Base-by-base conservation (phyloP, 345 rosid genomes). In the Iberis pinnata region DNA sequence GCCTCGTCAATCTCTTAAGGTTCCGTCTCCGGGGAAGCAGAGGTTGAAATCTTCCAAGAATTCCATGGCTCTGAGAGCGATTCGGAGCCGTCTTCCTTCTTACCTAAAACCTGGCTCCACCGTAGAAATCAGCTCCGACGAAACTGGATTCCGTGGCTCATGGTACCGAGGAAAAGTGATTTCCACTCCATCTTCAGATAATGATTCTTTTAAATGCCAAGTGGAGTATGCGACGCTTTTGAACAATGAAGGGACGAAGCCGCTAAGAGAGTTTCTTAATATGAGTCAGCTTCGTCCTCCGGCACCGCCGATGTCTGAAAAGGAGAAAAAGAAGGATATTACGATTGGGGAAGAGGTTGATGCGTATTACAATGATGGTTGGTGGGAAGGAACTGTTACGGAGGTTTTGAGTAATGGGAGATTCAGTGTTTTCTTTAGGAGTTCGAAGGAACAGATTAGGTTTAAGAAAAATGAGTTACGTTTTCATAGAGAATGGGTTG, bases 311-410 rank as follows among this genome's bases (percentile, higher is more conserved):
- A 25, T 53, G 61, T 70, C 86, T 4, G 94, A 90, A 13, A 53
- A 63, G 47, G 96, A 86, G 70, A 69, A 57, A 47, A 58, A 40
- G 20, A 59, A 75, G 65, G 60, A 44, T 2, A 76, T 82, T 37
- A 57, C 24, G 60, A 54, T 76, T 22, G 72, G 82, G 6, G 85
- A 79, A 3, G 79, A 76, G 8, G 98, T 89, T 8, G 89, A 89
- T 18, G 92, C 92, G 0, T 76, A n/a, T 42, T 39, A 70, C 49
- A 74, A 68, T 22, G 96, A 84, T 10, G 98, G 95, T 17, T 87
- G 98, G 98, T 82, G 98, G 96, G 96, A 87, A 60, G 98, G 98
- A 7, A 62, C 19, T 13, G 78, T 87, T 10, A 76, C 86, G 13
- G 72, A 75, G 63, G 86, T 65, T 49, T 15, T 67, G 6, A 73